These are phyloP conservation scores for Blumeria hordei DNA, from an alignment of 2,329 filamentous ascomycete species.

Conservation along the genomic window DNA sequence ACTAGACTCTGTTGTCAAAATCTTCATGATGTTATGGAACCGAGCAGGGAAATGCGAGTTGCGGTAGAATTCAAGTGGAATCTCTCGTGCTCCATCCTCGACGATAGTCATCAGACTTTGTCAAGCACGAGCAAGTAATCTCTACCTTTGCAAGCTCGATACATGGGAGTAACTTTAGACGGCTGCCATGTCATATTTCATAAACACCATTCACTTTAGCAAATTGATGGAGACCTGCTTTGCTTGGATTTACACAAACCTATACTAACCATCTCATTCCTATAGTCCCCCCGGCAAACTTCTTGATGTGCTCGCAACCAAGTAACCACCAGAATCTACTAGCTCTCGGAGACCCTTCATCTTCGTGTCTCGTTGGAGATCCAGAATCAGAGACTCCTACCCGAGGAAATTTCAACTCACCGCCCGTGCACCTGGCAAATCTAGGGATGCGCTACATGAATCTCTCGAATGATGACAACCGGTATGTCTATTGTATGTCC, in stretches of 20 bases:
- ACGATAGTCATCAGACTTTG: background rate
- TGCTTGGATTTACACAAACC: background rate
- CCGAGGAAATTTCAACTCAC: conserved; percentile 13
- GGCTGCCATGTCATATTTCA: background rate
- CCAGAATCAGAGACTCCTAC: conserved; percentile 15
- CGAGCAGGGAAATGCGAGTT: too few relatives aligned
- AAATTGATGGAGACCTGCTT: background rate
- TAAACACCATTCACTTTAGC: too few relatives aligned
- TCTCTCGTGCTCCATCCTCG: too few relatives aligned
- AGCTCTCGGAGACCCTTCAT: conserved; percentile 13
- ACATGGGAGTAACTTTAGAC: background rate
- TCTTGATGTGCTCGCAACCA: conserved; percentile 17
- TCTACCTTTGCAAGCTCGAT: background rate
- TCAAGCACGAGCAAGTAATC: background rate
- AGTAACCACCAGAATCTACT: conserved; percentile 15
- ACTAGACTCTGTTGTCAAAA: too few relatives aligned
- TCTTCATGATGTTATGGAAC: too few relatives aligned
- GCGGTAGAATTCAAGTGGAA: too few relatives aligned
- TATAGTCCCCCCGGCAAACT: conserved; percentile 7
- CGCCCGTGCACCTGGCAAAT: conserved; percentile 11
- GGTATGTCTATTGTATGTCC: conserved; percentile 11
- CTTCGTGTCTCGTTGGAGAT: conserved; percentile 14
- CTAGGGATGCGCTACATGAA: conserved; percentile 16
- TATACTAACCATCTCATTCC: conserved; percentile 3
- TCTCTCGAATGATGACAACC: conserved; percentile 15